These are phyloP conservation scores for Rhizopogon vulgaris DNA, from an alignment of 768 basidiomycete species.

Conservation along the genomic window DNA sequence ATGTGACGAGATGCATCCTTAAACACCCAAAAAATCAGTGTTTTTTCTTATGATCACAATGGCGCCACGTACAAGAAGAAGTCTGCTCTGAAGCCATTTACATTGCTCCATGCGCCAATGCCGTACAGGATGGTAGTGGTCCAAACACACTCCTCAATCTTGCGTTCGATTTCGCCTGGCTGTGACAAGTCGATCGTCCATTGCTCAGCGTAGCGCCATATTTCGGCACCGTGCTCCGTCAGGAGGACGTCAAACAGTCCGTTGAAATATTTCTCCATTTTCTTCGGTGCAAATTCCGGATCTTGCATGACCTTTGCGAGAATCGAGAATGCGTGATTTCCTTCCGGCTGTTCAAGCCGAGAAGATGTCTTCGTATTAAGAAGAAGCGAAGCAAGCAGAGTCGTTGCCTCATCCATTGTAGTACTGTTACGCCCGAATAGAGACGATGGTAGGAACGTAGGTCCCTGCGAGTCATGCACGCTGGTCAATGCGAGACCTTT, in stretches of 20 bases:
- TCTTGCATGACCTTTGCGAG: too few species aligned
- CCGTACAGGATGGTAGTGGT: constrained; percentile 44
- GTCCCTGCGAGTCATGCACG: background rate
- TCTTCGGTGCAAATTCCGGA: too few species aligned
- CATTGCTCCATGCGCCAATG: constrained; percentile 39
- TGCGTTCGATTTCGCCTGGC: constrained; percentile 32
- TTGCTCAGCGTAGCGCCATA: constrained; percentile 23
- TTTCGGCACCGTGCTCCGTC: too few species aligned
- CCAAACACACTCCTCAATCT: constrained; percentile 56
- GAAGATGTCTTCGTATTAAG: background rate
- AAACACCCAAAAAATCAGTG: background rate
- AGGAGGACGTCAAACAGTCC: too few species aligned
- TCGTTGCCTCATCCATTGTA: background rate
- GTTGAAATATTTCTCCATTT: too few species aligned
- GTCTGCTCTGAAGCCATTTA: constrained; percentile 49
- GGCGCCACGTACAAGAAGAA: constrained; percentile 44
- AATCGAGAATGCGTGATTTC: too few species aligned
- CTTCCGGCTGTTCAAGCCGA: too few species aligned
- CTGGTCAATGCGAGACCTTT: background rate
- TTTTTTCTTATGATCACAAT: too few species aligned
- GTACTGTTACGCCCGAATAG: background rate
- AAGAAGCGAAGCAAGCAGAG: background rate
- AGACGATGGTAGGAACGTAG: background rate
- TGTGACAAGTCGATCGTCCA: constrained; percentile 33
- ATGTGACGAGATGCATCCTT: constrained; percentile 62